phyloP scores from a whole-genome alignment of 2,329 filamentous ascomycete species.

The Emergomyces orientalis region DNA sequence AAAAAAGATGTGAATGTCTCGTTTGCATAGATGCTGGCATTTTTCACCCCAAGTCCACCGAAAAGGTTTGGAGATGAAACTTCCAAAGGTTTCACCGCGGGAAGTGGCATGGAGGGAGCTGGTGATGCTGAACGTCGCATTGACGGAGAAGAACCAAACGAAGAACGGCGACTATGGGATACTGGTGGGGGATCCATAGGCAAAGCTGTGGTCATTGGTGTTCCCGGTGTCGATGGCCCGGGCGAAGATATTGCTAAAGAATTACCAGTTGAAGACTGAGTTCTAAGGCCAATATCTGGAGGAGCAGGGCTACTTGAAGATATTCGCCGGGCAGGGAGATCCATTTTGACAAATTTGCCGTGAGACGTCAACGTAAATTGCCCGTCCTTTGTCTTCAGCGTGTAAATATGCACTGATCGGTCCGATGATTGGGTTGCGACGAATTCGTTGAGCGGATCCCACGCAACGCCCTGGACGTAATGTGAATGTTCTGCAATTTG shows the following conservation, averaged over 20 bases:
- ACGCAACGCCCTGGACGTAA: slow-evolving; percentile 95
- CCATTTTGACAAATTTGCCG: slow-evolving; percentile 79
- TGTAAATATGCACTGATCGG: slow-evolving; percentile 95
- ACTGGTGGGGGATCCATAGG: slow-evolving; percentile 96
- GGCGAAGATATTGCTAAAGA: slow-evolving; percentile 60
- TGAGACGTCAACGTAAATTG: slow-evolving; percentile 76
- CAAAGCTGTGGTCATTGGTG: slow-evolving; percentile 75
- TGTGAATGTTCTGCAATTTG: slow-evolving; percentile 97
- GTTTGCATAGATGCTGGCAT: slow-evolving; percentile 87
- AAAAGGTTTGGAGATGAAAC: slow-evolving; percentile 67
- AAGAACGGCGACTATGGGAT: slow-evolving; percentile 87
- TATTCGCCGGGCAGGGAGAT: slow-evolving; percentile 81
- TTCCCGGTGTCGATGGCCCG: slow-evolving; percentile 82
- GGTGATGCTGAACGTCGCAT: slow-evolving; percentile 82
- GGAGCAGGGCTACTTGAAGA: slow-evolving; percentile 89
- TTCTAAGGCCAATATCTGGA: slow-evolving; percentile 53
- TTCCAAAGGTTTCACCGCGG: slow-evolving; percentile 89
- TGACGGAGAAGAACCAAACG: slow-evolving; percentile 67
- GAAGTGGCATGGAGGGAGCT: slow-evolving; percentile 83
- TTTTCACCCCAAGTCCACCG: slow-evolving; percentile 59
- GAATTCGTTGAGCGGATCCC: slow-evolving; percentile 97
- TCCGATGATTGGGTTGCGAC: slow-evolving; percentile 97
- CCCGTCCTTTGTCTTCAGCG: slow-evolving; percentile 89
- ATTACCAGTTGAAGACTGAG: slow-evolving; percentile 27
- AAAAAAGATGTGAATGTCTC: slow-evolving; percentile 98